Evolutionary conservation across 176 grass and related monocot species (phyloP).

Genomic region (Sorghum bicolor): DNA sequence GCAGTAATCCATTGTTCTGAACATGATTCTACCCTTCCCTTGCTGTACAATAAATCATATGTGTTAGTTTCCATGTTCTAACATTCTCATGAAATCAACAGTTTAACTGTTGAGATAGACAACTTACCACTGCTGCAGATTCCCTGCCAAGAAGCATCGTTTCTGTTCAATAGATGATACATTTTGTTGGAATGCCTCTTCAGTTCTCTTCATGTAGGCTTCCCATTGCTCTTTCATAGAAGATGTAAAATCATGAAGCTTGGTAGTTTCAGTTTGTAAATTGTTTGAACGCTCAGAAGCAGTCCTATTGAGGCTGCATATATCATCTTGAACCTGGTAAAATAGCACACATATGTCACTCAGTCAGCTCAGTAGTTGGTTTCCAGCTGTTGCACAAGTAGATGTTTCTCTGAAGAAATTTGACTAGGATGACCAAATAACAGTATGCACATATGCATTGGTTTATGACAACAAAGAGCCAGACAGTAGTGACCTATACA

Average conservation of each 20-base stretch:
- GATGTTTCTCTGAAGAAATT: background rate
- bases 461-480: background rate
- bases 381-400: constrained; percentile 10
- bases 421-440: background rate
- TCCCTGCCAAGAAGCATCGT: constrained; percentile 12
- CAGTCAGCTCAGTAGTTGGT: background rate
- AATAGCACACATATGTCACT: background rate
- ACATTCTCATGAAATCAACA: background rate
- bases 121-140: background rate
- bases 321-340: constrained; percentile 58
- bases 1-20: background rate
- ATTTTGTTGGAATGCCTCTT: constrained; percentile 52
- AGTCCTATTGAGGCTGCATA: constrained; percentile 42
- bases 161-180: constrained; percentile 50
- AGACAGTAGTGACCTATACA: background rate
- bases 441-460: background rate
- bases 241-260: constrained; percentile 48
- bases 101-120: background rate
- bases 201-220: constrained; percentile 42
- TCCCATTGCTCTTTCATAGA: constrained; percentile 73
- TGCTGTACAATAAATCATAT: background rate
- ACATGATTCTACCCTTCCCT: background rate
- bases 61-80: background rate
- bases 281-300: constrained; percentile 35
- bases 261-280: constrained; percentile 61